Evolutionary conservation across 306 rosid genomes (phyloP).

Genomic region (Hippophae tibetana): DNA sequence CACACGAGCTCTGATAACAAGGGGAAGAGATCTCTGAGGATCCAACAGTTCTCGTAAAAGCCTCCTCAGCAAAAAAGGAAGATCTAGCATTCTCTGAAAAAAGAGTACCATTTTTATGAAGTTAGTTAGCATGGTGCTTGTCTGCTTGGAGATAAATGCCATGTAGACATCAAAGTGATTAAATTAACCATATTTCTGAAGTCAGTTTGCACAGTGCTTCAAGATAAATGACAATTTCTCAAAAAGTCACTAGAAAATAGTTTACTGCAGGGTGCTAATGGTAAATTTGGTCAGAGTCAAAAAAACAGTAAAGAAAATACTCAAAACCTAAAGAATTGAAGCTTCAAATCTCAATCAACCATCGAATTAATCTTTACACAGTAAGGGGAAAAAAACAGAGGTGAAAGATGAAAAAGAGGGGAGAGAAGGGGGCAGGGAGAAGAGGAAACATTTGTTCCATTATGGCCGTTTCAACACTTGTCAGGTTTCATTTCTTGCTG

Average conservation of each 20-base stretch:
- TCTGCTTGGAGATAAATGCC: slow-evolving; percentile 2
- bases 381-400: no score
- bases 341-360: no score
- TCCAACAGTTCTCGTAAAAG: slow-evolving; percentile 52
- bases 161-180: slow-evolving; percentile 3
- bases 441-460: no score
- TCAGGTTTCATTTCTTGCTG: no score
- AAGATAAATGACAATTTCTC: background rate
- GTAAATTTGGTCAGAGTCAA: no score
- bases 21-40: slow-evolving; percentile 77
- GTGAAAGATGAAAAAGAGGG: no score
- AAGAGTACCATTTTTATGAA: slow-evolving; percentile 9
- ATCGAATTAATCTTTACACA: no score
- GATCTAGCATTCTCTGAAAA: slow-evolving; percentile 57
- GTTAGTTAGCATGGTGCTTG: slow-evolving; percentile 1
- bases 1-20: slow-evolving; percentile 69
- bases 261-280: no score
- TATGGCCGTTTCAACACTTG: no score
- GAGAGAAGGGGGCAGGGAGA: no score
- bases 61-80: slow-evolving; percentile 73
- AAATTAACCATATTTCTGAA: slow-evolving; percentile 11
- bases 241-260: background rate
- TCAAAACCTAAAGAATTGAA: no score
- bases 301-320: no score
- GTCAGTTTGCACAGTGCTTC: slow-evolving; percentile 1